A percentile compares a stretch with the other conserved stretches of the same genome.
Conservation (phyloP, 768 basidiomycete genomes). For the Scleroderma bovista region DNA sequence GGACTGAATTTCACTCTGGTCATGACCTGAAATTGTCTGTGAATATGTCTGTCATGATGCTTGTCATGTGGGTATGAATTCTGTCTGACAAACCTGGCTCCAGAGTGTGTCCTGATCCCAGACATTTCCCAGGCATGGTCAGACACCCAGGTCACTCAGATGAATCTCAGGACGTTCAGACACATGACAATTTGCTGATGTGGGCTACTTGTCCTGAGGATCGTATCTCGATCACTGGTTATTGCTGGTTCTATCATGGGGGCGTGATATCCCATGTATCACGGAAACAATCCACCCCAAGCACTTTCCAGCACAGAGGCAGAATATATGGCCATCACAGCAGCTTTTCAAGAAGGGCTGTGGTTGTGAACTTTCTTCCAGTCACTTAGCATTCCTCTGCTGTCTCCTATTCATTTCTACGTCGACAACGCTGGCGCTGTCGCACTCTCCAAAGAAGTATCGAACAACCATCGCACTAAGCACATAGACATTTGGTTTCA, state of each 20-base stretch:
- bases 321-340: background rate
- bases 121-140: too few relatives aligned
- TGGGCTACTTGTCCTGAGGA: conserved; percentile 18
- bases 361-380: background rate
- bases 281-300: conserved; percentile 28
- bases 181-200: too few relatives aligned
- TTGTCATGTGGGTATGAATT: too few relatives aligned
- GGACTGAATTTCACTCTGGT: too few relatives aligned
- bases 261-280: conserved; percentile 29
- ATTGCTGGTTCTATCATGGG: conserved; percentile 21
- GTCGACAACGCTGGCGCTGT: background rate
- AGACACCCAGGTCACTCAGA: too few relatives aligned
- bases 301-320: background rate
- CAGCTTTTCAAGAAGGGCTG: background rate
- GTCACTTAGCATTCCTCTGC: background rate
- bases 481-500: conserved; percentile 3
- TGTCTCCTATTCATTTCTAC: background rate
- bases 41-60: too few relatives aligned
- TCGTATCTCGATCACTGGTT: conserved; percentile 23
- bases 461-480: background rate
- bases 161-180: too few relatives aligned
- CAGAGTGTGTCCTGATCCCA: too few relatives aligned
- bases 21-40: too few relatives aligned
- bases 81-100: too few relatives aligned
- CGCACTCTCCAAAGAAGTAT: background rate